A percentile compares a stretch with the other conserved stretches of the same genome.
phyloP scores from a whole-genome alignment of 176 grass and related monocot genomes.

The Oryza coarctata region DNA sequence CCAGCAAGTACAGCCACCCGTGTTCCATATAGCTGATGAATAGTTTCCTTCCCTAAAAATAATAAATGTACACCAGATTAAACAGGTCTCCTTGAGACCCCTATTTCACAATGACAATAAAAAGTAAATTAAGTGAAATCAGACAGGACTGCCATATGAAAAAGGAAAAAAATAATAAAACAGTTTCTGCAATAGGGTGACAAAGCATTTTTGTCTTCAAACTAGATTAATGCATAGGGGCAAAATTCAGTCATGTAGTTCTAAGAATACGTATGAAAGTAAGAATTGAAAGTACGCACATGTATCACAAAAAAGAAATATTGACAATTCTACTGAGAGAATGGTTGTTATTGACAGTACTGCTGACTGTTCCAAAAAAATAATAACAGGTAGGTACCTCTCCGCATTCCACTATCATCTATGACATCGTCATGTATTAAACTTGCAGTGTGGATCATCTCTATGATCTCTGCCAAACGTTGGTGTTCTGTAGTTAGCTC shows the following conservation, averaged over 20 bases:
- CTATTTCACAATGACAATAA: background rate
- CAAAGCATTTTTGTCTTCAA: background rate
- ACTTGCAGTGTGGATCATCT: conserved; percentile 87
- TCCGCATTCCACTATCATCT: conserved; percentile 69
- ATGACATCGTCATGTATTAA: conserved; percentile 82
- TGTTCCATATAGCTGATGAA: conserved; percentile 82
- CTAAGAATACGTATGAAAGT: background rate
- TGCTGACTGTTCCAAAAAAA: background rate
- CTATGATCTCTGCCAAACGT: conserved; percentile 76
- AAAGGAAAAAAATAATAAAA: background rate
- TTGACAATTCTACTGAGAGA: background rate
- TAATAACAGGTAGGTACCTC: conserved; percentile 45
- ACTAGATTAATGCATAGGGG: background rate
- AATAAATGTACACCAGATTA: background rate
- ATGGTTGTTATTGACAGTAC: background rate
- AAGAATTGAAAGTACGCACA: background rate
- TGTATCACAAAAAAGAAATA: background rate
- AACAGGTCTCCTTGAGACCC: background rate
- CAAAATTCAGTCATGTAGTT: background rate
- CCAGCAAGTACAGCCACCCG: conserved; percentile 77
- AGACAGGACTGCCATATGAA: background rate
- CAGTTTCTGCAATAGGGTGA: background rate
- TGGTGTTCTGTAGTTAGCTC: conserved; percentile 68
- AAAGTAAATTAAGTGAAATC: background rate
- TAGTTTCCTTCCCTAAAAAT: conserved; percentile 65